Evolutionary conservation across 805 yeast genomes (phyloP).

Genomic region (Saturnispora sanitii): DNA sequence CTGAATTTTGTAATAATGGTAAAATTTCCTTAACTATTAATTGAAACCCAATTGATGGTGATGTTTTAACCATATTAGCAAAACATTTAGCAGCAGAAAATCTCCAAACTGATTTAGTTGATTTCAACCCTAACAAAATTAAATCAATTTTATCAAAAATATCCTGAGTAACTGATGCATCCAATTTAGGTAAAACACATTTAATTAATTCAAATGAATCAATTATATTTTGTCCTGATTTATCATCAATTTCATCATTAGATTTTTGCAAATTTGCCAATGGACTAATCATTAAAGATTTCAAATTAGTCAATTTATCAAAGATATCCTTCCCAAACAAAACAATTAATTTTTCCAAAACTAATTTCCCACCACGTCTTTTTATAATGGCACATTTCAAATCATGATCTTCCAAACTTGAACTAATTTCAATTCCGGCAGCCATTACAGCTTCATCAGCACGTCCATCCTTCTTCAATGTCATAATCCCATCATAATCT

Average conservation of each 20-base stretch:
- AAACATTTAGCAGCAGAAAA: constrained; percentile 86
- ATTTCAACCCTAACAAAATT: constrained; percentile 45
- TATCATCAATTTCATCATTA: constrained; percentile 28
- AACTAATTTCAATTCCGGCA: constrained; percentile 29
- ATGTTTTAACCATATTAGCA: constrained; percentile 62
- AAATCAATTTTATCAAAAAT: constrained; percentile 46
- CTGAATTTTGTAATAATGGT: constrained; percentile 73
- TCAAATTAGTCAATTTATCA: constrained; percentile 53
- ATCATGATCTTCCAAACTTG: constrained; percentile 35
- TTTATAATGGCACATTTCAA: constrained; percentile 69
- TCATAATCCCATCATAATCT: constrained; percentile 47
- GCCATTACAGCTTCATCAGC: constrained; percentile 51
- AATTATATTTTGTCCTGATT: constrained; percentile 66
- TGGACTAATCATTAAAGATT: constrained; percentile 57
- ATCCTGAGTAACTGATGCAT: constrained; percentile 36
- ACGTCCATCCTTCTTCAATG: constrained; percentile 72
- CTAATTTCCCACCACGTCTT: constrained; percentile 71
- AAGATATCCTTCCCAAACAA: constrained; percentile 49
- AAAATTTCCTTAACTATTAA: constrained; percentile 66
- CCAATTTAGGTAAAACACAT: constrained; percentile 58
- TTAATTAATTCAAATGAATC: constrained; percentile 80
- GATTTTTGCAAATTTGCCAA: constrained; percentile 26
- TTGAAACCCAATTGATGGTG: constrained; percentile 66
- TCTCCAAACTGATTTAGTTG: constrained; percentile 72
- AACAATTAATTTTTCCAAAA: constrained; percentile 51